phyloP scores from a whole-genome alignment of 306 rosid genomes.

The Elaeagnus macrophylla region DNA sequence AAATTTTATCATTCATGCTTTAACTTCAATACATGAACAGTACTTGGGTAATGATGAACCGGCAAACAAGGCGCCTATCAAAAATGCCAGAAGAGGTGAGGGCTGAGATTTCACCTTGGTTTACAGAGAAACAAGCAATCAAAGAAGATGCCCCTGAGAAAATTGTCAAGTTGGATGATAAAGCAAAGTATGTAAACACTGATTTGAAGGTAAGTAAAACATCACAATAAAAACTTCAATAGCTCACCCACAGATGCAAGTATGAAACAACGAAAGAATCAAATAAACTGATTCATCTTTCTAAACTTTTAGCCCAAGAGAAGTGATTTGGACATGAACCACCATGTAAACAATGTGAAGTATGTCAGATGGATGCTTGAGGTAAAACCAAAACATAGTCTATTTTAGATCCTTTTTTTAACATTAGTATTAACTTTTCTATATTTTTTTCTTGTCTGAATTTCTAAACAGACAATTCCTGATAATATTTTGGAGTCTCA shows the following conservation, averaged over 20 bases:
- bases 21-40: slow-evolving; percentile 41
- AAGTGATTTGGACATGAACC: slow-evolving; percentile 92
- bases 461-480: slow-evolving; percentile 50
- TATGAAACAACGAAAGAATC: background rate
- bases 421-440: background rate
- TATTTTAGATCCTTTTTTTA: background rate
- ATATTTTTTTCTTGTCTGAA: slow-evolving; percentile 1
- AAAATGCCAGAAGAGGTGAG: slow-evolving; percentile 89
- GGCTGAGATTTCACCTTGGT: slow-evolving; percentile 80
- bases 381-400: slow-evolving; percentile 28
- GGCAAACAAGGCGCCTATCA: slow-evolving; percentile 79
- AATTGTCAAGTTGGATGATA: slow-evolving; percentile 58
- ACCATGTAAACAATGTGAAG: slow-evolving; percentile 88
- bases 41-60: slow-evolving; percentile 98
- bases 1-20: background rate
- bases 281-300: slow-evolving; percentile 7
- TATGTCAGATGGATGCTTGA: slow-evolving; percentile 89
- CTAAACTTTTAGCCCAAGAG: slow-evolving; percentile 59
- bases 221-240: slow-evolving; percentile 3
- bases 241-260: slow-evolving; percentile 4
- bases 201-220: slow-evolving; percentile 45
- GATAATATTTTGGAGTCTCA: slow-evolving; percentile 54
- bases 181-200: slow-evolving; percentile 55
- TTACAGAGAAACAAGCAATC: slow-evolving; percentile 66
- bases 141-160: slow-evolving; percentile 53